Base-by-base conservation (phyloP, 2,329 filamentous ascomycete genomes). In the Tolypocladium guangdongense region DNA sequence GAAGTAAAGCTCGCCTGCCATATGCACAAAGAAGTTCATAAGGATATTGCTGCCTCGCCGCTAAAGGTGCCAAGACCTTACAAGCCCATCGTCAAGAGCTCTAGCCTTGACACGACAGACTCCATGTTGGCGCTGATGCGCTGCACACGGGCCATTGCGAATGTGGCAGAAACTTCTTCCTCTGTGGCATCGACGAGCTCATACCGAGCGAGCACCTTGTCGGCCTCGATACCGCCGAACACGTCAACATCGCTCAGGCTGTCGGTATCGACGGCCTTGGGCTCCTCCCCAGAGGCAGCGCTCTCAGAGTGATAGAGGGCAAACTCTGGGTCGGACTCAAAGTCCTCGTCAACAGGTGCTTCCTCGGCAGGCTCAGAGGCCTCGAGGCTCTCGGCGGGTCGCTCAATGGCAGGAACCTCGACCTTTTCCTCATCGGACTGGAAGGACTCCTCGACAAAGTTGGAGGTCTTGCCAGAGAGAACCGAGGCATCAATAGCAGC, bases 381-480 rank as follows among this genome's bases (percentile, higher is more conserved):
- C 55, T 49, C 68, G 63, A 2, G 59, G 22, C 57, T 70, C 57
- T 73, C 67, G 8, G 68, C 59, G 1, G 75, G 75, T 12, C 72
- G 69, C 63, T 84, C 78, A 48, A 82, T 67, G 54, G 78, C 66
- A 41, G 74, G 77, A 58, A 72, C 72, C 62, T 83, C 79, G 2
- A 82, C 71, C 74, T 86, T 81, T 56, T 81, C 77, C 30, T 77
- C 70, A 24, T 77, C 71, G 0, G 67, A 67, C 6, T 70, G 64
- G 38, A 74, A 71, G n/a, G 64, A 62, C 63, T 69, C 70, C 52
- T 74, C 75, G 10, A 79, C 71, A 52, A 80, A 74, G 66, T 76
- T 78, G 41, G 78, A 79, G 0, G 77, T 71, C 77, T 93, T 93
- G 63, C 87, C 87, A 5, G 84, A 84, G n/a, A 93, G 75, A 27